phyloP scores from a whole-genome alignment of 2,329 filamentous ascomycete genomes.

The Aspergillus felis region DNA sequence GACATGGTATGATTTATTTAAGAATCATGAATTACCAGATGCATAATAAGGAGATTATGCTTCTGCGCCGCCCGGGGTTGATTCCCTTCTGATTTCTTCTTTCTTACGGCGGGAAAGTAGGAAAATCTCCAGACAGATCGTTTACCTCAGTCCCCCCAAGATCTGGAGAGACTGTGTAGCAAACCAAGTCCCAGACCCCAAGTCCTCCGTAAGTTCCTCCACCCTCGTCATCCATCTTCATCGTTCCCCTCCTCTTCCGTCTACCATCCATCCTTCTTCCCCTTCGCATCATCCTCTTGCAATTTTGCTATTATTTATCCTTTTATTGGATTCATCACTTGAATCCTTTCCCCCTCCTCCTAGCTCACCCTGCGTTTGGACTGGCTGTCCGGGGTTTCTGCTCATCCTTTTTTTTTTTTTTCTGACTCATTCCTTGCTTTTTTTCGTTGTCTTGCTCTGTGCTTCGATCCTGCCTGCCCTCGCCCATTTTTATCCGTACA shows the following conservation, averaged over 20 bases:
- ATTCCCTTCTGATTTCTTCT: background rate
- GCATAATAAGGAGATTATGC: background rate
- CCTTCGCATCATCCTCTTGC: background rate
- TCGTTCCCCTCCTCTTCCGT: slow-evolving; percentile 5
- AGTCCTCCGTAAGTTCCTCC: slow-evolving; percentile 1
- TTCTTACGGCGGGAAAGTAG: slow-evolving; percentile 19
- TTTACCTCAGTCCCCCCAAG: too few species aligned
- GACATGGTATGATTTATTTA: slow-evolving; percentile 1
- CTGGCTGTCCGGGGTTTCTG: background rate
- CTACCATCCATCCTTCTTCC: slow-evolving; percentile 8
- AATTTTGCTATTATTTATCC: background rate
- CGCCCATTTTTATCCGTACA: background rate
- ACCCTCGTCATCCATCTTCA: slow-evolving; percentile 4
- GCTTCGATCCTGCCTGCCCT: slow-evolving; percentile 2
- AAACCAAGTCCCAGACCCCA: too few species aligned
- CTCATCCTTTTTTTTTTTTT: background rate
- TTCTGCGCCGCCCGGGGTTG: background rate
- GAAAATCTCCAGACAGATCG: background rate
- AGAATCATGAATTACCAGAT: background rate
- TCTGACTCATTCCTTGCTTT: background rate
- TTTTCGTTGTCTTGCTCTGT: slow-evolving; percentile 4
- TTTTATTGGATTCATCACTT: background rate
- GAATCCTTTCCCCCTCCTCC: background rate
- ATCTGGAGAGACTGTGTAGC: too few species aligned
- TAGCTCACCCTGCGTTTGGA: background rate